phyloP scores from a whole-genome alignment of 257 asterid species.

The Scutellaria galericulata region DNA sequence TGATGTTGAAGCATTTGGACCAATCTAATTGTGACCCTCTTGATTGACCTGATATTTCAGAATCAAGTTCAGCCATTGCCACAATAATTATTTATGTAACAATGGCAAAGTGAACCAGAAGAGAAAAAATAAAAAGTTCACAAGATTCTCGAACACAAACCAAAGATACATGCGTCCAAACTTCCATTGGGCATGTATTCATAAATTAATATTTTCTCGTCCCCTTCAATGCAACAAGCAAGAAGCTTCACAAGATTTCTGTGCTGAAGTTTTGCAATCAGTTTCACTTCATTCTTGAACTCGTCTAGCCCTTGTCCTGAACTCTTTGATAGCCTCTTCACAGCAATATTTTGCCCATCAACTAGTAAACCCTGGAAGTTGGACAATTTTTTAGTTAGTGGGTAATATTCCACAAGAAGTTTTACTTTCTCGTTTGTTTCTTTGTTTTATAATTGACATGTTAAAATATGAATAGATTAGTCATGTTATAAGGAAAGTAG shows the following conservation, averaged over 20 bases:
- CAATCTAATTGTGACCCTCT: conserved; percentile 33
- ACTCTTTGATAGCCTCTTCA: conserved; percentile 48
- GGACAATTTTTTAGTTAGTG: background rate
- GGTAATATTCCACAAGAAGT: background rate
- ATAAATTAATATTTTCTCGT: conserved; percentile 47
- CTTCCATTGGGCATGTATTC: conserved; percentile 54
- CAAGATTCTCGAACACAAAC: conserved; percentile 33
- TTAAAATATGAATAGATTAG: background rate
- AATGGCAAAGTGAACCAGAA: background rate
- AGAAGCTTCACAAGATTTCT: conserved; percentile 57
- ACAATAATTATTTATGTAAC: background rate
- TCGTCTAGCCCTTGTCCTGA: conserved; percentile 55
- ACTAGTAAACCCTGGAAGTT: conserved; percentile 44
- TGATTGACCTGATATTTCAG: conserved; percentile 37
- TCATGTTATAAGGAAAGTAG: background rate
- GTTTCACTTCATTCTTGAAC: conserved; percentile 50
- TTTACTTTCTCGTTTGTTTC: background rate
- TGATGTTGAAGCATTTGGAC: conserved; percentile 42
- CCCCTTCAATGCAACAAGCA: conserved; percentile 50
- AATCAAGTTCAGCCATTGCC: conserved; percentile 3
- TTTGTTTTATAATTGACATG: background rate
- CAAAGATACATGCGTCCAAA: conserved; percentile 47
- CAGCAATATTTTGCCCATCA: conserved; percentile 46
- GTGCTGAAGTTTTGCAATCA: conserved; percentile 55
- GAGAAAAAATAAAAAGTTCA: background rate